Evolutionary conservation across 177 flowering plant genomes (phyloP), one percentile per base, ranked within the genome.

Genomic region (Vitis hybrid): DNA sequence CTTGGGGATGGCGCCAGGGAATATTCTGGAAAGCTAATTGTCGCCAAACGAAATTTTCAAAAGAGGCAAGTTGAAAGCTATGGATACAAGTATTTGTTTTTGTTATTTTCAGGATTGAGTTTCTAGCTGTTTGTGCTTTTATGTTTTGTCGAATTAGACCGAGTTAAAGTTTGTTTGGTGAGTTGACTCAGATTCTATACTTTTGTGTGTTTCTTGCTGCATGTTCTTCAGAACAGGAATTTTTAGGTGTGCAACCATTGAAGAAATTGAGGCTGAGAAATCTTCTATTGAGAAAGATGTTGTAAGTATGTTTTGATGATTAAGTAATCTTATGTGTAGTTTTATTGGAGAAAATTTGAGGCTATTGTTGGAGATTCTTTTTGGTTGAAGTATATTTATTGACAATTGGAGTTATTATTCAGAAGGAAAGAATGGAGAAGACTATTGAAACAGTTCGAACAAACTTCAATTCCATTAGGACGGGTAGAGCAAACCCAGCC

Each of bases 371-470:
- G 13, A 45, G 9, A 5, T 68, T 56, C 6, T 16, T 22, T 53
- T 26, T 11, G 11, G 2, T 60, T 63, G 7, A 33, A 33, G 7
- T 51, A 15, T 29, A 26, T 62, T 60, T 62, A 7, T 66, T 31
- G 10, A 12, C 62, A 6, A 26, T 58, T 57, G 56, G 67, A 5
- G 2, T 64, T 51, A 13, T 65, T 64, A 26, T 69, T 2, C 75
- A 95, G 98, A 95, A 83, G 83, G 84, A 74, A 63, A 89, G 91
- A 79, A 93, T 95, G 98, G 98, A 95, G 49, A 95, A 89, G 87
- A 84, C 94, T 51, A 78, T 95, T 77, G 98, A 93, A 16, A 79
- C 80, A 19, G 76, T 93, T 62, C 74, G 84, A 56, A 64, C 86
- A 29, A 90, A 80, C 76, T 95, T 95, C 80, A 88, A 86, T 78